Conservation (phyloP, 805 yeast genomes). For the Candida xyloterini region DNA sequence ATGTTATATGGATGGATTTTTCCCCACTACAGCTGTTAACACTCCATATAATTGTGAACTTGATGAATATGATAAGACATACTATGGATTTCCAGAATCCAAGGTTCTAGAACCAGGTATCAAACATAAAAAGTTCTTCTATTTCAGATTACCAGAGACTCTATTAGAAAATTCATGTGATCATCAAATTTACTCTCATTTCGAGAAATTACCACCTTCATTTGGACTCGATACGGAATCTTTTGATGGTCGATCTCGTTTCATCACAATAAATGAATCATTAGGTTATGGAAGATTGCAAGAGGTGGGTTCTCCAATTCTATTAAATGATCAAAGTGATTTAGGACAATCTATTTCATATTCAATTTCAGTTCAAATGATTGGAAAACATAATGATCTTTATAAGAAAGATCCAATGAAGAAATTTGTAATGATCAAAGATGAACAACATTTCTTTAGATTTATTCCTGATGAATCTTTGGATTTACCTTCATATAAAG, state of each 20-base stretch:
- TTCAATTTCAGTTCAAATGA: conserved; percentile 49
- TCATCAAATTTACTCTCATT: conserved; percentile 34
- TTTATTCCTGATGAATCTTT: conserved; percentile 21
- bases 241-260: conserved; percentile 25
- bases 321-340: conserved; percentile 45
- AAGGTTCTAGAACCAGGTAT: conserved; percentile 41
- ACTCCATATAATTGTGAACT: conserved; percentile 17
- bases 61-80: conserved; percentile 27
- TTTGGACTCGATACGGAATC: conserved; percentile 34
- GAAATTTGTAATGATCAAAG: conserved; percentile 22
- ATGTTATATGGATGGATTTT: conserved; percentile 42
- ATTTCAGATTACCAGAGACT: conserved; percentile 51
- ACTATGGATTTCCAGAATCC: conserved; percentile 42
- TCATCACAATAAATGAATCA: conserved; percentile 34
- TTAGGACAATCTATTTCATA: conserved; percentile 44
- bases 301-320: conserved; percentile 49
- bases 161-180: conserved; percentile 50
- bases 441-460: conserved; percentile 21
- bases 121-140: conserved; percentile 54
- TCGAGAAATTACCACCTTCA: conserved; percentile 38
- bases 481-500: conserved; percentile 17
- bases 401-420: conserved; percentile 10
- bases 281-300: conserved; percentile 55
- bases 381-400: conserved; percentile 35
- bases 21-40: conserved; percentile 23